Base-by-base conservation (phyloP, 1,284 basidiomycete species). In the Omphalotus olearius region DNA sequence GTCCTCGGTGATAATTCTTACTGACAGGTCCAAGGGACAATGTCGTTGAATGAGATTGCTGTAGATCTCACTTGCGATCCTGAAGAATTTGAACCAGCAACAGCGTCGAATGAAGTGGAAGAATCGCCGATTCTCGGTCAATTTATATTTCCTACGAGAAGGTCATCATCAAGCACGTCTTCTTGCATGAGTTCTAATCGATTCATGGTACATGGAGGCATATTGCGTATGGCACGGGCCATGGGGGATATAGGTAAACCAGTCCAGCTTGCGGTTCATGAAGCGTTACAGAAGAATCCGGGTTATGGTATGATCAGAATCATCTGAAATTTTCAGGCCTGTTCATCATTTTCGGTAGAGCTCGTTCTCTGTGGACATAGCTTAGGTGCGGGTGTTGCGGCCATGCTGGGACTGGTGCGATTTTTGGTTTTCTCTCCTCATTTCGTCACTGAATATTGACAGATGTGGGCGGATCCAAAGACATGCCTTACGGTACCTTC, bases 391-490 rank as follows among this genome's bases (percentile, higher is more conserved):
- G 9, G 62, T 88, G 40, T 65, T 87, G 52, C 0, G 86, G 75
- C 61, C 76, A 79, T 20, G 80, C 76, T 57, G 70, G 76, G 45
- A 59, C 65, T 47, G 71, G 79, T 80, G 54, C 25, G 76, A 25
- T 9, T 25, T 20, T 54, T 42, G 7, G 18, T n/a, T 26, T 43
- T 6, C 23, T 36, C 4, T 13, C 20, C 49, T 35, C 23, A 14
- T 35, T 25, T 47, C 13, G 45, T 35, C 30, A 46, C 16, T 56
- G 39, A 39, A 16, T 26, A 25, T 41, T 43, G 40, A 35, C 58
- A 89, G 88, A 87, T 89, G 78, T 93, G 91, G 91, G 88, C 88
- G 1, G 85, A 91, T 62, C 85, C 86, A 14, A 74, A 70, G 55
- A 90, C 83, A 1, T 88, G 88, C 55, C 70, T 85, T 40, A 91